These are phyloP conservation scores for Ceratobasidium sp. DNA, from an alignment of 1,284 basidiomycete species.

Conservation along the genomic window DNA sequence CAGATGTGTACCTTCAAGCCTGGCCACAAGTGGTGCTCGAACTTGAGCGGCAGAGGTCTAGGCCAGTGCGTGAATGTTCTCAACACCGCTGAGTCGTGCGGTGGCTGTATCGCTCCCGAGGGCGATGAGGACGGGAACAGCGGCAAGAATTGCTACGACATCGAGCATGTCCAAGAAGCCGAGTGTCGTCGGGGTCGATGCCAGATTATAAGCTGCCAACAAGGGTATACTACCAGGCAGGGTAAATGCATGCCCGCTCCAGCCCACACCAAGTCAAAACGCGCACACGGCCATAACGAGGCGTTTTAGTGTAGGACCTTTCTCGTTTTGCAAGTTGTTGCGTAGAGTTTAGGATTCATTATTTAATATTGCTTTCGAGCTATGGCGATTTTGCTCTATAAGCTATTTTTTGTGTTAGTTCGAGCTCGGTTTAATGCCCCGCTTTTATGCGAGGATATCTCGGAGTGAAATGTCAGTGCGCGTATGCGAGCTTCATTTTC, in stretches of 20 bases:
- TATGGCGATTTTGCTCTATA: no score
- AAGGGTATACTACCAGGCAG: neutral
- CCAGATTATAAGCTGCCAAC: neutral
- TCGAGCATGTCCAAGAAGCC: constrained; percentile 2
- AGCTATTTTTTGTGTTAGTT: neutral
- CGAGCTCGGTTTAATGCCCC: no score
- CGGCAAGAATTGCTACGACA: neutral
- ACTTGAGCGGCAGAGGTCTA: neutral
- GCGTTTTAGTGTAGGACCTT: neutral
- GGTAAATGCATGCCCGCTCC: neutral
- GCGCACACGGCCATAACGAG: neutral
- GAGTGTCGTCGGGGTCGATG: neutral
- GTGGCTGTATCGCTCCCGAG: neutral
- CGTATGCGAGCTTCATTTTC: no score
- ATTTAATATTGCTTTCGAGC: no score
- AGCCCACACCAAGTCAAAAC: neutral
- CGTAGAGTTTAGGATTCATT: no score
- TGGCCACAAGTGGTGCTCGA: neutral
- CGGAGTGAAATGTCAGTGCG: no score
- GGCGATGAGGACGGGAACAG: no score
- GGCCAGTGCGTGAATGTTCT: neutral
- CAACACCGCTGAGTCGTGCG: constrained; percentile 15
- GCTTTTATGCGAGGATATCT: no score
- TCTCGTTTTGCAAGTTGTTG: no score
- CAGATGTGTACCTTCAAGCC: neutral